Base-by-base conservation (phyloP, 2,329 filamentous ascomycete genomes). In the Fusarium sterilihyphosum region DNA sequence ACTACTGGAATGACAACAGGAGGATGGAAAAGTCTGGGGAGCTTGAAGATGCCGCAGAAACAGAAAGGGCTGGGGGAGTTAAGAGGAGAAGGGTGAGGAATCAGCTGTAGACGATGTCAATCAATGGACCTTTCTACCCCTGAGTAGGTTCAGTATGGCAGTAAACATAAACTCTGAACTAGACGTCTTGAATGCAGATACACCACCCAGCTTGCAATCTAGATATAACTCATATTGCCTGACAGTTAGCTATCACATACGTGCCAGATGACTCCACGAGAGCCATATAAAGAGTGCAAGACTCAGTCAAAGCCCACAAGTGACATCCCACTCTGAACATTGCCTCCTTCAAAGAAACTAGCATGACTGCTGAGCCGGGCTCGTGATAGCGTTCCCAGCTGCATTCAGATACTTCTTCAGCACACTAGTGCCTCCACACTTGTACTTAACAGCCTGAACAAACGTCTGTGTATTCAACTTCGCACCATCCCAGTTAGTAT, bases 1-100 rank as follows among this genome's bases (percentile, higher is more conserved):
- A 60, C 8, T 67, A 67, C 11, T 67, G 65, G 65, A 52, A 61
- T n/a, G 62, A 67, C 1, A 67, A 67, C 0, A 46, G 52, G 1
- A 67, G 12, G 16, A 44, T 67, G 52, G 33, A 38, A 8, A 67
- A 24, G 26, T 37, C 35, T 0, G 24, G 11, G 6, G 52, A 29
- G 0, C 20, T 31, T 6, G 52, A 31, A 14, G 35, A 56, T 17
- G 24, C 16, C 0, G 0, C 16, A 3, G 22, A 24, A 24, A 33
- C 8, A 24, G 47, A 24, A 0, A 1, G 3, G 14, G 1, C 22
- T 5, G 2, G 29, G 0, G 47, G 47, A 33, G 6, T 10, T 0
- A 24, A 18, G 16, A 52, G 2, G 16, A 52, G 8, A 24, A 52
- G 49, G 17, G 29, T 52, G 11, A 52, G 22, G 22, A 52, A 54